phyloP scores from a whole-genome alignment of 2,329 filamentous ascomycete genomes.

The Trichoderma sp. region DNA sequence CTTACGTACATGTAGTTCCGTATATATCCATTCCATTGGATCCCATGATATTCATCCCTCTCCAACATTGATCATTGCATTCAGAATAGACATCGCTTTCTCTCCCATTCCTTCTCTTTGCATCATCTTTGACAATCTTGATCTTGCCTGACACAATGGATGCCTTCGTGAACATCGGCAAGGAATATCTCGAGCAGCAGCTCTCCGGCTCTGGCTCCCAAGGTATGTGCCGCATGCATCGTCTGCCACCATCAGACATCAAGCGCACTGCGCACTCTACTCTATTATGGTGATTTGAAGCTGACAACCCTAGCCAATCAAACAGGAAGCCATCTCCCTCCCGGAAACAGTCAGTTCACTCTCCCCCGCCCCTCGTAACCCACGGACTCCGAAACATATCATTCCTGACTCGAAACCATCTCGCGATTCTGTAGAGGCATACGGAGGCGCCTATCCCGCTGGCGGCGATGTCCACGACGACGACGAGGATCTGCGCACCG shows the following conservation, averaged over 20 bases:
- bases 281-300: background rate
- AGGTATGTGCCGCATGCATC: conserved; percentile 5
- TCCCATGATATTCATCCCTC: background rate
- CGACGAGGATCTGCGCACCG: conserved; percentile 47
- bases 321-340: conserved; percentile 12
- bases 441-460: conserved; percentile 21
- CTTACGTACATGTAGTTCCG: background rate
- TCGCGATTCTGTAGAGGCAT: conserved; percentile 15
- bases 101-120: background rate
- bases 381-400: background rate
- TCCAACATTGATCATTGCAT: background rate
- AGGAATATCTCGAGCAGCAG: conserved; percentile 36
- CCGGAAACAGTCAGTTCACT: conserved; percentile 23
- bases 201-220: conserved; percentile 15
- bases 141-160: conserved; percentile 33
- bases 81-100: background rate
- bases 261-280: background rate
- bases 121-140: background rate
- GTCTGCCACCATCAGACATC: conserved; percentile 22
- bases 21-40: background rate
- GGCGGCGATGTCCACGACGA: conserved; percentile 40
- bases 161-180: conserved; percentile 37
- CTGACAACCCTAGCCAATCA: background rate
- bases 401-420: background rate
- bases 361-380: background rate